A percentile compares a stretch with the other conserved stretches of the same genome.
phyloP scores from a whole-genome alignment of 768 basidiomycete genomes.

The Mycena olivaceomarginata region DNA sequence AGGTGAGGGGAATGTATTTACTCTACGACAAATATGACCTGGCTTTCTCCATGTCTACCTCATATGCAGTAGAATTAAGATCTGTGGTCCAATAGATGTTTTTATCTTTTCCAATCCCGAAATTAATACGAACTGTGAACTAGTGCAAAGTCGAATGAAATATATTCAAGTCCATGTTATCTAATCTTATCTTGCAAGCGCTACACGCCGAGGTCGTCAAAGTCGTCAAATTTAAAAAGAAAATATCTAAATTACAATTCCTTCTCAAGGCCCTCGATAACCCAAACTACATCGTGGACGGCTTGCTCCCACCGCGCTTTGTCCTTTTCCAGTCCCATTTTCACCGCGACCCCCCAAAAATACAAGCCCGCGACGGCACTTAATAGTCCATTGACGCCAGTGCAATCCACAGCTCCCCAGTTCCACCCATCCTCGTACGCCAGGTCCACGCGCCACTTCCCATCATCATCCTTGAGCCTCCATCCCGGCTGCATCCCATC shows the following conservation, averaged over 20 bases:
- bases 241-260: background rate
- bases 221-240: too few species aligned
- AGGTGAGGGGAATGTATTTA: too few species aligned
- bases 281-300: background rate
- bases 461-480: background rate
- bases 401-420: background rate
- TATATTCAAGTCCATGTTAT: too few species aligned
- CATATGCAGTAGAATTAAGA: too few species aligned
- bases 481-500: background rate
- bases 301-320: background rate
- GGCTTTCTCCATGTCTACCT: too few species aligned
- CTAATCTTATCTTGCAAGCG: background rate
- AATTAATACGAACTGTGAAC: too few species aligned
- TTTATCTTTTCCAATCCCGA: too few species aligned
- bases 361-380: conserved; percentile 7
- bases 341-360: conserved; percentile 5
- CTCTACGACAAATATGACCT: too few species aligned
- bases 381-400: background rate
- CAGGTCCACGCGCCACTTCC: background rate
- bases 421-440: background rate
- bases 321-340: background rate
- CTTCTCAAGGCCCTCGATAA: background rate
- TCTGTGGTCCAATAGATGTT: too few species aligned
- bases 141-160: too few species aligned
- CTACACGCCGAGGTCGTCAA: background rate